Conservation (phyloP, 495 filamentous ascomycete genomes). For the Hyaloscypha variabilis region DNA sequence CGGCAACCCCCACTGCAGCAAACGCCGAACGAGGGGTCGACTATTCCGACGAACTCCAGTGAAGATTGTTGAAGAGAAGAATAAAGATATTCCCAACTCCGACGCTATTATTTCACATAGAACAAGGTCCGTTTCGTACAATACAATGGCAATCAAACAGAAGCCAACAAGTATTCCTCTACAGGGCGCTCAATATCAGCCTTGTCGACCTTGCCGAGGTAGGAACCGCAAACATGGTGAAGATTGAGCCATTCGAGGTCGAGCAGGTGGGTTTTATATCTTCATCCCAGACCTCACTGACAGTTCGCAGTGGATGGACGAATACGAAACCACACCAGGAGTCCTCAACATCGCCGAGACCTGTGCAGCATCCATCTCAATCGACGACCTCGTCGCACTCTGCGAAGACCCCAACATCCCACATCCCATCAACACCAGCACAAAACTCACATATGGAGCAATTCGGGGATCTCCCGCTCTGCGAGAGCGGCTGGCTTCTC, state of each 20-base stretch:
- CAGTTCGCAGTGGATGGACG: conserved; percentile 81
- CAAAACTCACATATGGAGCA: conserved; percentile 67
- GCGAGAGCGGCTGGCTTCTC: conserved; percentile 60
- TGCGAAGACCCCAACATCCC: conserved; percentile 50
- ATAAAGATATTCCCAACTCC: not conserved
- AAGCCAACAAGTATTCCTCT: conserved; percentile 10
- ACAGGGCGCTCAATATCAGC: not conserved
- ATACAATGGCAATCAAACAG: conserved; percentile 18
- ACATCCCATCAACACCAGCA: conserved; percentile 41
- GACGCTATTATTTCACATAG: conserved; percentile 1
- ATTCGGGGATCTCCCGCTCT: conserved; percentile 71
- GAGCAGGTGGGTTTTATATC: conserved; percentile 61
- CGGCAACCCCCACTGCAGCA: not conserved
- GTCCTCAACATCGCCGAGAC: conserved; percentile 88
- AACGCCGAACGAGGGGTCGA: not conserved
- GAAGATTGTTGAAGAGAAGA: not conserved
- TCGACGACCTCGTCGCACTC: conserved; percentile 66
- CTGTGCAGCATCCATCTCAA: conserved; percentile 79
- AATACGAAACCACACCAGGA: conserved; percentile 68
- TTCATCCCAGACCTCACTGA: conserved; percentile 19
- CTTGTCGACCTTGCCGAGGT: conserved; percentile 17
- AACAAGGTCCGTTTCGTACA: conserved; percentile 15
- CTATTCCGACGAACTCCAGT: not conserved
- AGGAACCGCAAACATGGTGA: conserved; percentile 55
- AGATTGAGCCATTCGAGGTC: conserved; percentile 72